Evolutionary conservation across 495 filamentous ascomycete genomes (phyloP), one percentile per base, ranked within the genome.

Genomic region (Penicillium samsonianum): DNA sequence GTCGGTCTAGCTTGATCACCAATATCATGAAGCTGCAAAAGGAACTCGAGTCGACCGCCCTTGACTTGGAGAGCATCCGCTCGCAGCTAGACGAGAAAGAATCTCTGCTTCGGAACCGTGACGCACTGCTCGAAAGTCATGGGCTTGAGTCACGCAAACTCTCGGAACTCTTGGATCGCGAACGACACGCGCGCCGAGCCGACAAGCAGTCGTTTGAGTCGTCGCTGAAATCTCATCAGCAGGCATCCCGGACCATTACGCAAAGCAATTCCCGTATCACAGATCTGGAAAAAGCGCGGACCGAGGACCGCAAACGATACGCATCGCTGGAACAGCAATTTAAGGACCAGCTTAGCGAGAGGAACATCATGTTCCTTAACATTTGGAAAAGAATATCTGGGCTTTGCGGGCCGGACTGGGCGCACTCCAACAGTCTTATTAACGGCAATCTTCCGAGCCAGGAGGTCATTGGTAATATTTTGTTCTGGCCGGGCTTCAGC

Each of bases 361-460:
- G 94, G 51, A 97, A 98, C 68, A 86, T 87, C 37, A 81, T 98
- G 43, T 83, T 96, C 26, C 82, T 95, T 12, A 79, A 84, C 14
- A 78, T 97, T 16, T 98, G 94, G 94, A 90, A 90, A 51, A 84
- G 91, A 26, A 80, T 98, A 14, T 90, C 88, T 3, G 76, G 86
- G 9, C 85, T 97, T 51, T 98, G 95, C 62, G 94, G 94, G 28
- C 78, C 82, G 0, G 94, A 98, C 66, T 98, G 94, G 94, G 85
- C 89, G 0, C 88, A 96, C 60, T 85, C 90, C 58, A 92, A 98
- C 63, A 88, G 86, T 58, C 83, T 95, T 40, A 90, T 97, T 67
- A 90, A 93, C 59, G 91, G 91, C 47, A 89, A 92, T 50, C 75
- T 92, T 7, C 90, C 91, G 0, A 89, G 86, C 33, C 76, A 94